A percentile compares a stretch with the other conserved stretches of the same genome.
These are phyloP conservation scores for Diplodia scrobiculata DNA, from an alignment of 2,329 filamentous ascomycete species.

Conservation along the genomic window DNA sequence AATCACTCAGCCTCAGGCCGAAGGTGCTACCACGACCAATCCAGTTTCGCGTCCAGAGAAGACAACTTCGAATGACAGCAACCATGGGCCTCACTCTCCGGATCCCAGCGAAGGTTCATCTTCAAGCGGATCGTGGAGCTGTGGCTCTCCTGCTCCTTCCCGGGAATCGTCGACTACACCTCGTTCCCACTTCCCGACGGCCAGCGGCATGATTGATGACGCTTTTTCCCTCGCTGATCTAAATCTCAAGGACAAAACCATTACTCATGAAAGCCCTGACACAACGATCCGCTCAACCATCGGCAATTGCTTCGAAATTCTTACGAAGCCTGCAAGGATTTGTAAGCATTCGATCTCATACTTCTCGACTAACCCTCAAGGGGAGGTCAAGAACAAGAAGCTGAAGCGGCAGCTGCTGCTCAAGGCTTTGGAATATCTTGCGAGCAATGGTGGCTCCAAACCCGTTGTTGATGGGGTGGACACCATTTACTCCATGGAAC, in stretches of 20 bases:
- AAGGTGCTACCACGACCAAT: background rate
- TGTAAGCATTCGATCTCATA: background rate
- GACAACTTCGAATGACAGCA: background rate
- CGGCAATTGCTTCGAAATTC: background rate
- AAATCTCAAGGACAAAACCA: background rate
- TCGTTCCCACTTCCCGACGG: background rate
- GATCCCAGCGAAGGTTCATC: background rate
- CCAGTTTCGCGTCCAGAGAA: background rate
- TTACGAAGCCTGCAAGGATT: background rate
- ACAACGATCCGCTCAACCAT: background rate
- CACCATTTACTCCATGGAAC: background rate
- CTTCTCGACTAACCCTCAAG: background rate
- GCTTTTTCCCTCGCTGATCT: background rate
- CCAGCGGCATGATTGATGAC: background rate
- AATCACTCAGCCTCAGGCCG: background rate
- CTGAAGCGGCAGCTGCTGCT: background rate
- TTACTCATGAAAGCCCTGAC: background rate
- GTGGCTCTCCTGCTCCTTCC: background rate
- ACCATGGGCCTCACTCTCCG: background rate
- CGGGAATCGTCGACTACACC: background rate
- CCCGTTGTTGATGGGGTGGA: background rate
- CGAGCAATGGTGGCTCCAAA: background rate
- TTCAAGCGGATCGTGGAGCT: background rate
- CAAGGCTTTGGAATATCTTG: background rate
- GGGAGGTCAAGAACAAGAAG: background rate